Percentiles rank a stretch among this genome's conserved stretches.
phyloP scores from a whole-genome alignment of 2,329 filamentous ascomycete species.

The Rhinocladiella similis region DNA sequence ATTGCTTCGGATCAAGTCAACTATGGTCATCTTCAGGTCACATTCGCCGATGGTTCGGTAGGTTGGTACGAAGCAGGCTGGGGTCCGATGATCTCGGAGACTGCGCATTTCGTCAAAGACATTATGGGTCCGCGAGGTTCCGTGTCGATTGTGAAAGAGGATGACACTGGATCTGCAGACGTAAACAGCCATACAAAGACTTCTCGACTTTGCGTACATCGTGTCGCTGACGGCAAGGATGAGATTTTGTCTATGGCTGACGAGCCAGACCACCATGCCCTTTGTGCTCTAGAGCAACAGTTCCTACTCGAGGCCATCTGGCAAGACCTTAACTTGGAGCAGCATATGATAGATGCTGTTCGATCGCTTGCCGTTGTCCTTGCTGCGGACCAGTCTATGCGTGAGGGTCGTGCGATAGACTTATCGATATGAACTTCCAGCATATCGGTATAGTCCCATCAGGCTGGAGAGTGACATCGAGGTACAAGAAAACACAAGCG shows the following conservation, averaged over 20 bases:
- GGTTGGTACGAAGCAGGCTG: slow-evolving; percentile 28
- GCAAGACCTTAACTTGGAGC: slow-evolving; percentile 13
- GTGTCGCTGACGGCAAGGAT: slow-evolving; percentile 15
- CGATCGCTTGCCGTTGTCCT: slow-evolving; percentile 22
- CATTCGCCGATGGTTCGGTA: slow-evolving; percentile 25
- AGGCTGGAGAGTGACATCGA: too few relatives aligned
- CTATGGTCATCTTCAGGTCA: slow-evolving; percentile 25
- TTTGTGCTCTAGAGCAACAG: slow-evolving; percentile 26
- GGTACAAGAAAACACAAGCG: too few relatives aligned
- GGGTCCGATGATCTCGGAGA: slow-evolving; percentile 28
- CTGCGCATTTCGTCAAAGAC: slow-evolving; percentile 27
- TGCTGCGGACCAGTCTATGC: slow-evolving; percentile 26
- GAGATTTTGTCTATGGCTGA: slow-evolving; percentile 23
- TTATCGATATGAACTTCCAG: not conserved
- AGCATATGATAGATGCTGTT: slow-evolving; percentile 25
- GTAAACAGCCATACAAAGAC: slow-evolving; percentile 24
- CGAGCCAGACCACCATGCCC: slow-evolving; percentile 24
- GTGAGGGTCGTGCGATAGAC: slow-evolving; percentile 21
- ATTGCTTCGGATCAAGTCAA: slow-evolving; percentile 22
- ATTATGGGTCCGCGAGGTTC: slow-evolving; percentile 25
- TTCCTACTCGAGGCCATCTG: slow-evolving; percentile 23
- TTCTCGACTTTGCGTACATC: slow-evolving; percentile 19
- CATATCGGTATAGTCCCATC: too few relatives aligned
- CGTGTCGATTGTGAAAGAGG: slow-evolving; percentile 25
- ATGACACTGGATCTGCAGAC: slow-evolving; percentile 16